Evolutionary conservation across 495 filamentous ascomycete genomes (phyloP), one percentile per base, ranked within the genome.

Genomic region (Neohortaea acidophila): DNA sequence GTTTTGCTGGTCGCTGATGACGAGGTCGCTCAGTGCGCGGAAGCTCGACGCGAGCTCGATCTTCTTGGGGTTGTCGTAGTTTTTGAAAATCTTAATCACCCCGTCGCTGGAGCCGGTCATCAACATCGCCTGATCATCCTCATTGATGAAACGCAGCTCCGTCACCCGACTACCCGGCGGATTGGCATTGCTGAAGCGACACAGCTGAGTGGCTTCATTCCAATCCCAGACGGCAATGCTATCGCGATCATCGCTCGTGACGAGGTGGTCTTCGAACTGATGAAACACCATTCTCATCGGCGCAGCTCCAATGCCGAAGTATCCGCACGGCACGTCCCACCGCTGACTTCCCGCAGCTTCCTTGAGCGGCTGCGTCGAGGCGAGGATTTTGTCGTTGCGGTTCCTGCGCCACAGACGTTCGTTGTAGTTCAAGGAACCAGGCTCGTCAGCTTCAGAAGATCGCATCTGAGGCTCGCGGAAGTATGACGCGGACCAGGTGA

Each of bases 401-500:
- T 82, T 77, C 38, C 89, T 70, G 35, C 89, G 69, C 91, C 91
- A 99, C 3, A 99, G 65, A 14, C 89, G 75, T 48, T 84, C 72
- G 55, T 99, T 99, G 59, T 99, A 96, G 51, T 96, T 85, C n/a
- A 82, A 75, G 47, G 83, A 92, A 10, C 89, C 89, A 15, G 89
- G 89, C 58, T 99, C 89, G 44, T 99, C 89, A 19, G 85, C 80
- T 49, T 99, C 89, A 36, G 78, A 82, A 11, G 82, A 77, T 52
- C 87, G 89, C 89, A 99, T 99, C 59, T 99, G 89, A 28, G 91
- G 91, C 58, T 99, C 85, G 29, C 89, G 82, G 70, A 94, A 99
- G 56, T 99, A 96, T 63, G 94, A 87, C 45, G 84, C 85, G 0
- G 86, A 91, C 83, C 84, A 99, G 40, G 91, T 83, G 47, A 91